Evolutionary conservation across 2,329 filamentous ascomycete species (phyloP).

Genomic region (Beauveria sp.): DNA sequence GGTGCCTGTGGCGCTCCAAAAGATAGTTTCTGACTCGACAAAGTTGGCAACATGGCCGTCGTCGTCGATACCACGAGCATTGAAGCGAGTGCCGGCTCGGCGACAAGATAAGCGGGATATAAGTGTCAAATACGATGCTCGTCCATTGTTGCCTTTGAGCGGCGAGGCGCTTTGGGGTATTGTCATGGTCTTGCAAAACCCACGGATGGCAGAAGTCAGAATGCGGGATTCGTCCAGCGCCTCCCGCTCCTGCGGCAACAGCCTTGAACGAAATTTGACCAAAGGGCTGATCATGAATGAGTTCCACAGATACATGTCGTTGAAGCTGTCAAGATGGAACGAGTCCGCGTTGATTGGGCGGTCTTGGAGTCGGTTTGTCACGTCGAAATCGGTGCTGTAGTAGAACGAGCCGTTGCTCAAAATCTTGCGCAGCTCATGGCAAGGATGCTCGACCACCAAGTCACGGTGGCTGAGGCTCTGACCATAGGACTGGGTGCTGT

Average conservation of each 20-base stretch:
- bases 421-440: conserved; percentile 82
- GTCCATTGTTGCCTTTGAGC: conserved; percentile 58
- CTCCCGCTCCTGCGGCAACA: conserved; percentile 66
- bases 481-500: conserved; percentile 33
- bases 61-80: conserved; percentile 94
- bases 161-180: conserved; percentile 73
- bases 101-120: conserved; percentile 88
- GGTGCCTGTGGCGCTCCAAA: conserved; percentile 70
- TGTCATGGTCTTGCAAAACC: conserved; percentile 81
- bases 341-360: conserved; percentile 68
- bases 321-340: conserved; percentile 87
- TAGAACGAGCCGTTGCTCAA: conserved; percentile 93
- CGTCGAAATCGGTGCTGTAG: conserved; percentile 96
- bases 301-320: conserved; percentile 94
- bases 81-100: conserved; percentile 90
- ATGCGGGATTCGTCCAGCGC: conserved; percentile 82
- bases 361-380: conserved; percentile 89
- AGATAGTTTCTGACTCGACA: conserved; percentile 93
- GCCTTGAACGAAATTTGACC: conserved; percentile 76
- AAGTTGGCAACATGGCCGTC: conserved; percentile 97
- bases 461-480: conserved; percentile 57
- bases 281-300: conserved; percentile 96
- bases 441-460: conserved; percentile 73
- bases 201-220: conserved; percentile 86
- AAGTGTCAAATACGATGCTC: conserved; percentile 77